phyloP scores from a whole-genome alignment of 2,329 filamentous ascomycete species.

The Xylariaceae sp. region DNA sequence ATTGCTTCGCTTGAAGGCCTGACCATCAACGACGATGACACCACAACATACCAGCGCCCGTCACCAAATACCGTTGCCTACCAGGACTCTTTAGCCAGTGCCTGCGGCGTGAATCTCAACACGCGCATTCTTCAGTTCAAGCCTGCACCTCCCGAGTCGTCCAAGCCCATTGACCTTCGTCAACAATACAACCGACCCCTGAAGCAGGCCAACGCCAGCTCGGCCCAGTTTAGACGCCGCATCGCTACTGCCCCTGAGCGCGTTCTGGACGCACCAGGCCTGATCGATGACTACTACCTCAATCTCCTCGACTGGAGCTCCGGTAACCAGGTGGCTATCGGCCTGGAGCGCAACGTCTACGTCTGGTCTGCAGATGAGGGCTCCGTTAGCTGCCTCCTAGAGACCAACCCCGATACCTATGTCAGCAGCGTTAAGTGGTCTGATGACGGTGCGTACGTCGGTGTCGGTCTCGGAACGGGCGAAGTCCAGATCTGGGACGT shows the following conservation, averaged over 20 bases:
- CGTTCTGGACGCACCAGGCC: conserved; percentile 90
- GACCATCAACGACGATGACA: conserved; percentile 69
- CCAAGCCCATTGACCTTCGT: conserved; percentile 94
- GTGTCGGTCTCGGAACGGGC: conserved; percentile 89
- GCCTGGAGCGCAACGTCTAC: conserved; percentile 94
- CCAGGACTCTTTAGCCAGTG: conserved; percentile 84
- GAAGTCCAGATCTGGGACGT: conserved; percentile 99
- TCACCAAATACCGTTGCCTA: conserved; percentile 88
- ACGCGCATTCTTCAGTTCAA: conserved; percentile 98
- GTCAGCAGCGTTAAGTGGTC: conserved; percentile 99
- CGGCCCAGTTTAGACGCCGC: conserved; percentile 85
- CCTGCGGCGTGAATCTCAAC: conserved; percentile 89
- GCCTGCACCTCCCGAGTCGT: conserved; percentile 95
- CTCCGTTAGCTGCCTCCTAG: conserved; percentile 81
- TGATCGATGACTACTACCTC: conserved; percentile 98
- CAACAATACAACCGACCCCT: conserved; percentile 97
- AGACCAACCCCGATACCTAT: conserved; percentile 87
- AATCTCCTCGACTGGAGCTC: conserved; percentile 99
- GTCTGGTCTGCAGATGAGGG: conserved; percentile 97
- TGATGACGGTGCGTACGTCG: conserved; percentile 92
- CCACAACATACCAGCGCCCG: conserved; percentile 68
- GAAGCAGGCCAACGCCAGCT: conserved; percentile 69
- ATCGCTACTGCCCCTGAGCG: conserved; percentile 94
- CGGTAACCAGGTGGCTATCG: conserved; percentile 96
- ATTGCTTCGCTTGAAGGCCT: conserved; percentile 77